These are phyloP conservation scores for Nicotiana paniculata DNA, from an alignment of 257 asterid genomes.

Conservation along the genomic window DNA sequence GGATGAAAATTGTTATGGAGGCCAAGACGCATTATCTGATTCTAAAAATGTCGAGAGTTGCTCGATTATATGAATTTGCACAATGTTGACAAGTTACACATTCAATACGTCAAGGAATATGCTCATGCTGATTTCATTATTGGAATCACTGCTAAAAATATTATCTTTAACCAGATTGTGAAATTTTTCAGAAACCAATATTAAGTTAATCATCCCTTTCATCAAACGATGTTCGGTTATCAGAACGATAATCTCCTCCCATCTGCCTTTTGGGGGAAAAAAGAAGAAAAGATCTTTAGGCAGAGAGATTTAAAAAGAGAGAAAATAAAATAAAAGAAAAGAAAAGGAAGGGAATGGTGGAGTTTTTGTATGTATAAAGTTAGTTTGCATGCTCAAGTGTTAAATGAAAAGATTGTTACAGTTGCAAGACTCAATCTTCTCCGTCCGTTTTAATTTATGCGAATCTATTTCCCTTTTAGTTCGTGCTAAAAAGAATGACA, in stretches of 20 bases:
- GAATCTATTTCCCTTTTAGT: too few species aligned
- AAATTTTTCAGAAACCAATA: constrained; percentile 18
- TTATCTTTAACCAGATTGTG: constrained; percentile 49
- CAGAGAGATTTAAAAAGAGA: too few species aligned
- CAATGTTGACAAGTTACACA: constrained; percentile 52
- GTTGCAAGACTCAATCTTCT: background rate
- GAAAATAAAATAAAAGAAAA: too few species aligned
- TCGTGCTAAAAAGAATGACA: too few species aligned
- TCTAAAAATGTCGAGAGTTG: constrained; percentile 46
- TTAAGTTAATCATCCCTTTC: background rate
- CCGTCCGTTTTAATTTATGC: too few species aligned
- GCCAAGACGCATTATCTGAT: constrained; percentile 72
- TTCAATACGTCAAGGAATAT: constrained; percentile 60
- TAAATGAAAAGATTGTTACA: background rate
- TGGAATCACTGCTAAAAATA: constrained; percentile 59
- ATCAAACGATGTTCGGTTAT: too few species aligned
- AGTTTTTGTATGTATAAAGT: background rate
- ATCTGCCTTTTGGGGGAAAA: too few species aligned
- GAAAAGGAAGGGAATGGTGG: background rate
- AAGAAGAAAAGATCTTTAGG: too few species aligned
- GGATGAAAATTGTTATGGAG: constrained; percentile 46
- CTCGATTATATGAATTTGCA: constrained; percentile 53
- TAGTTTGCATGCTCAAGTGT: background rate
- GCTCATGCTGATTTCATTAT: constrained; percentile 86
- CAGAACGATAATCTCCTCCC: too few species aligned